Evolutionary conservation across 768 basidiomycete genomes (phyloP).

Genomic region (Hygrocybe punicea): DNA sequence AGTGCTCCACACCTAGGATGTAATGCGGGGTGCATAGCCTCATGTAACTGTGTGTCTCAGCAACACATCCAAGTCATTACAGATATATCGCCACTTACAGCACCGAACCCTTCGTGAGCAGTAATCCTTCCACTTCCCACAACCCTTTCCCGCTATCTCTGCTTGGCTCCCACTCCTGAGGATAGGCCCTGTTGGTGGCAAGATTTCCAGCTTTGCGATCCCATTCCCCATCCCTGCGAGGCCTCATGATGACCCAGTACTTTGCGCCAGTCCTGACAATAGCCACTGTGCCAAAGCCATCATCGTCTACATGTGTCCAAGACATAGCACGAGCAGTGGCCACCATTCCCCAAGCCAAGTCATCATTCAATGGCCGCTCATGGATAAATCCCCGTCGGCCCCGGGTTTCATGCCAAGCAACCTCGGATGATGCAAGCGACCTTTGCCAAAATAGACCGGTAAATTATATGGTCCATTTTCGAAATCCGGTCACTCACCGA

Average conservation of each 20-base stretch:
- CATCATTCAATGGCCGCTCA: neutral
- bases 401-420: neutral
- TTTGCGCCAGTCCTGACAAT: neutral
- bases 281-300: neutral
- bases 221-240: neutral
- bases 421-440: neutral
- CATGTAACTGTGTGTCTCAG: neutral
- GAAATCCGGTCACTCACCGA: neutral
- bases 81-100: neutral
- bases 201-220: neutral
- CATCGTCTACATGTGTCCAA: neutral
- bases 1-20: neutral
- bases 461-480: neutral
- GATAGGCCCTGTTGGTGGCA: neutral
- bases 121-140: neutral
- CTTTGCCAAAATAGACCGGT: neutral
- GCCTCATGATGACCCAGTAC: neutral
- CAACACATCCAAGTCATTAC: neutral
- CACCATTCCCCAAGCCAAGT: neutral
- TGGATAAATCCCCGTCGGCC: neutral
- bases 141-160: neutral
- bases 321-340: neutral
- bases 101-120: neutral
- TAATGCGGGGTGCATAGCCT: neutral
- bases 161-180: neutral